Base-by-base conservation (phyloP, 805 yeast species). In the Yarrowia deformans region DNA sequence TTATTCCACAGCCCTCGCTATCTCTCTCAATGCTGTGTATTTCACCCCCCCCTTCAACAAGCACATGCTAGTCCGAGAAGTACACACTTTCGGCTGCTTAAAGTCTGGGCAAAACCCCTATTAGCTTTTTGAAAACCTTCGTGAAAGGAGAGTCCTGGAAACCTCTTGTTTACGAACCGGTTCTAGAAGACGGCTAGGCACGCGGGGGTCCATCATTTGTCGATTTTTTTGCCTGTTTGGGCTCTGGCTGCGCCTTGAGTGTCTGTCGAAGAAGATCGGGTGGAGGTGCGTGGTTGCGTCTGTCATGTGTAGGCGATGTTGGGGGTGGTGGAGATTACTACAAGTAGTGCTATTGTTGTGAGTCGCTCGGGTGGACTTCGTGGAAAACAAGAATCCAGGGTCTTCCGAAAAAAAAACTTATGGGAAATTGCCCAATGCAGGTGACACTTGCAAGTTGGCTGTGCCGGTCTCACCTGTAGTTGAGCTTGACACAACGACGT, bases 271-370 rank as follows among this genome's bases (percentile, higher is more conserved):
- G n/a, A 12, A 37, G 8, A 13, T 54, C 18, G 34, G 60, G 60
- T 54, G 60, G 60, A 54, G 60, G 60, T 18, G n/a, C 60, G 45
- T 37, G 18, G 34, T 9, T 39, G 60, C 60, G 37, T n/a, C 32
- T 54, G 7, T 19, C 45, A 37, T 37, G 60, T 10, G 34, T 2
- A 8, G 34, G 5, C 35, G 50, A 45, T 45, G 50, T n/a, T 48
- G 18, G 54, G 16, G n/a, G 13, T 35, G 56, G 42, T 52, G 42
- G 56, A 35, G 56, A 52, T 19, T 29, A 19, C n/a, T n/a, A n/a
- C n/a, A n/a, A n/a, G n/a, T 2, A 32, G 19, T 29, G 39, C 19
- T n/a, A 43, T 34, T 8, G 48, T 18, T 13, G 23, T 3, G 18
- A n/a, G n/a, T n/a, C n/a, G n/a, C n/a, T n/a, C n/a, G n/a, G 48